Conservation (phyloP, 768 basidiomycete species). For the Jaapia argillacea region DNA sequence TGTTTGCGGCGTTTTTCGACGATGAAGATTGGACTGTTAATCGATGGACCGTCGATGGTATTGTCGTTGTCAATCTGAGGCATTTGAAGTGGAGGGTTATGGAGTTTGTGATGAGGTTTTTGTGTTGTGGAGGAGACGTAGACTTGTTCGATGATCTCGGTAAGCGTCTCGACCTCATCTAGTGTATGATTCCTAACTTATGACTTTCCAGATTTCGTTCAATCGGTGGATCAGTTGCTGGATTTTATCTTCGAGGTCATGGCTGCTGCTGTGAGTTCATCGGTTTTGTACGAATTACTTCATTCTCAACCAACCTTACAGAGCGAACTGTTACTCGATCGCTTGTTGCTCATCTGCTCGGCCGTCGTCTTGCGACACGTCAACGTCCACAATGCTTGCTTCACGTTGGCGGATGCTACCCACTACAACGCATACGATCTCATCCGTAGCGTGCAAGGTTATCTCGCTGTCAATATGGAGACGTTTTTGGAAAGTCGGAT, state of each 20-base stretch:
- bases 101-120: constrained; percentile 62
- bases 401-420: constrained; percentile 73
- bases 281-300: not conserved
- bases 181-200: no score
- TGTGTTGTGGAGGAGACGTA: constrained; percentile 66
- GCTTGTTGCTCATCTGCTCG: constrained; percentile 78
- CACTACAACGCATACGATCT: constrained; percentile 67
- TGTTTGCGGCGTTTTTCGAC: constrained; percentile 80
- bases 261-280: constrained; percentile 60
- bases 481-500: constrained; percentile 72
- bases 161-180: no score
- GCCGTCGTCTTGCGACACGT: constrained; percentile 56
- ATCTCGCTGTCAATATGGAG: constrained; percentile 80
- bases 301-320: constrained; percentile 16
- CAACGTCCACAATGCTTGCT: constrained; percentile 67
- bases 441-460: constrained; percentile 61
- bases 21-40: constrained; percentile 71
- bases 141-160: constrained; percentile 48
- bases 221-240: constrained; percentile 63
- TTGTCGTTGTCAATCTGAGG: constrained; percentile 53
- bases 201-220: constrained; percentile 49
- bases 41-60: constrained; percentile 42
- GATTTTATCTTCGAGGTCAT: constrained; percentile 85
- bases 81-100: constrained; percentile 71
- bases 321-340: constrained; percentile 87